These are phyloP conservation scores for Hordeum marinum DNA, from an alignment of 176 grass and related monocot species.

Conservation along the genomic window DNA sequence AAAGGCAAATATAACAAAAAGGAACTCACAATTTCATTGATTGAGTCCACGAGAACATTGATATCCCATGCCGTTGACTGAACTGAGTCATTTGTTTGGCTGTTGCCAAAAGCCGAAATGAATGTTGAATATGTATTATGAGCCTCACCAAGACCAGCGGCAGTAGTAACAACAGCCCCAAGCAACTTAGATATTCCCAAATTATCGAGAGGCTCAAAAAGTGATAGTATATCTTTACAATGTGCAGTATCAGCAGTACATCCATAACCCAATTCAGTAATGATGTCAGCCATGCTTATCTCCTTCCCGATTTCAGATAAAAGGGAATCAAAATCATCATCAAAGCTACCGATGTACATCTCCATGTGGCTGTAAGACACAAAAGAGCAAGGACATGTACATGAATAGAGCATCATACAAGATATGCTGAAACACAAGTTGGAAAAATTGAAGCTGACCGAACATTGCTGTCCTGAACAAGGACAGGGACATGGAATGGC, in stretches of 20 bases:
- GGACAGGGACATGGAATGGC: constrained; percentile 49
- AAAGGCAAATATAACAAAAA: neutral
- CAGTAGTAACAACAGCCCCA: constrained; percentile 45
- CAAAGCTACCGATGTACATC: constrained; percentile 32
- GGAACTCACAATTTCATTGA: constrained; percentile 80
- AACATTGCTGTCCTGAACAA: constrained; percentile 40
- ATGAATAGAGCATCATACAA: constrained; percentile 18
- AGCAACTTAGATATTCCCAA: constrained; percentile 45
- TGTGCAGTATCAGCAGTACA: constrained; percentile 30
- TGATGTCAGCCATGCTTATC: constrained; percentile 44
- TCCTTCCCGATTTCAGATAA: constrained; percentile 46
- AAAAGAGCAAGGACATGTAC: neutral
- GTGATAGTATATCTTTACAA: constrained; percentile 43
- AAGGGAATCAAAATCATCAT: constrained; percentile 50
- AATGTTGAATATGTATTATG: constrained; percentile 64
- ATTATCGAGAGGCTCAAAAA: constrained; percentile 44
- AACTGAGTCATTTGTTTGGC: constrained; percentile 44
- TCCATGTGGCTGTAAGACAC: constrained; percentile 46
- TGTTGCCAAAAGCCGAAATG: constrained; percentile 59
- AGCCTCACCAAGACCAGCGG: constrained; percentile 28
- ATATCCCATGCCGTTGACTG: constrained; percentile 69
- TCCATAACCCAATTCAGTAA: constrained; percentile 43
- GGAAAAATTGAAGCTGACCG: neutral
- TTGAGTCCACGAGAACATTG: constrained; percentile 75
- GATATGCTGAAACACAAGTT: constrained; percentile 3